Conservation (phyloP, 2,329 filamentous ascomycete species). For the Penicillium nordicum region DNA sequence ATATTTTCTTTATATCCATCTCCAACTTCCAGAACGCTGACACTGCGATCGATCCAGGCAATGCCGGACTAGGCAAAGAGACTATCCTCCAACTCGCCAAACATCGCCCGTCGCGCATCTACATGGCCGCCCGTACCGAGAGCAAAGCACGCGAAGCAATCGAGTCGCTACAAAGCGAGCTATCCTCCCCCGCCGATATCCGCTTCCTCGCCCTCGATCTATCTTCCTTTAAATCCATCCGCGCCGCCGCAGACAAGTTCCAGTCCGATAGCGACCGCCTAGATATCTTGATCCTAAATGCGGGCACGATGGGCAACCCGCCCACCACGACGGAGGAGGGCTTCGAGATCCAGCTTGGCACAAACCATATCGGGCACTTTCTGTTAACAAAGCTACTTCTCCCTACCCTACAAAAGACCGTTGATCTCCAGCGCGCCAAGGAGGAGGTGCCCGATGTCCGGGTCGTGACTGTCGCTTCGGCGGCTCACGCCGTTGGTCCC, state of each 20-base stretch:
- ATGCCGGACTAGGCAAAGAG: conserved; percentile 47
- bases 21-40: background rate
- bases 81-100: conserved; percentile 48
- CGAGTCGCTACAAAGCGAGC: conserved; percentile 37
- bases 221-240: conserved; percentile 49
- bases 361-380: conserved; percentile 48
- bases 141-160: conserved; percentile 46
- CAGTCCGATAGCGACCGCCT: conserved; percentile 40
- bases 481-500: conserved; percentile 36
- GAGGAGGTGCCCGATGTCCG: conserved; percentile 29
- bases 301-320: conserved; percentile 46
- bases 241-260: conserved; percentile 44
- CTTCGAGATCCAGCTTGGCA: conserved; percentile 47
- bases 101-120: conserved; percentile 53
- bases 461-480: conserved; percentile 39
- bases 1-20: background rate
- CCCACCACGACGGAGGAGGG: conserved; percentile 39
- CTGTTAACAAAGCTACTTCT: conserved; percentile 45
- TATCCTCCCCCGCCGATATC: conserved; percentile 38
- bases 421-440: conserved; percentile 24
- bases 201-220: conserved; percentile 50
- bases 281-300: conserved; percentile 48
- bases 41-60: conserved; percentile 32
- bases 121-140: conserved; percentile 51
- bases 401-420: conserved; percentile 39